Evolutionary conservation across 768 basidiomycete species (phyloP), one percentile per base, ranked within the genome.

Genomic region (Psilocybe cyanescens): DNA sequence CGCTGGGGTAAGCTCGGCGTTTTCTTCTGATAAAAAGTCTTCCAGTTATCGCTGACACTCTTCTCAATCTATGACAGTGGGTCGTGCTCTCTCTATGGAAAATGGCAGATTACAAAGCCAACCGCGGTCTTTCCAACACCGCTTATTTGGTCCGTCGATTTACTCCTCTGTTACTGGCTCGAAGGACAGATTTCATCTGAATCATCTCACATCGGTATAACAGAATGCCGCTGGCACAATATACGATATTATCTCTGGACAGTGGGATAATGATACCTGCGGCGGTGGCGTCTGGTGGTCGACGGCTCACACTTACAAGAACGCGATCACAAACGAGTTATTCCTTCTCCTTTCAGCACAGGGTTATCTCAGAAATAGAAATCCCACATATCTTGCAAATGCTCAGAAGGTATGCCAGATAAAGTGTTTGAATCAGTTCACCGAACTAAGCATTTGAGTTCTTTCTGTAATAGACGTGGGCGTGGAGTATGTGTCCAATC

Each of bases 251-350:
- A 79, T 87, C 56, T 78, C 77, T 7, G 78, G 71, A 6, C 75
- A 83, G 64, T 85, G 83, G 83, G 82, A 86, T 62, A 62, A 70
- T 24, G 24, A 24, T 50, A 73, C 75, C 11, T 85, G 83, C 61
- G 79, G 82, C 28, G 86, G 85, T 16, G 85, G 85, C 65, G 84
- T 86, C 4, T 85, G 84, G 83, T 86, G 84, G 85, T 82, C 82
- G 8, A 77, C 76, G 14, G 83, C 74, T 17, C 80, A 82, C 64
- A 80, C 76, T 0, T 86, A 86, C 74, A 86, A 86, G 73, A 86
- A 86, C 56, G 83, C 84, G 8, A 80, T 87, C 60, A 86, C 85
- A n/a, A 86, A 86, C 64, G 76, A 85, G 58, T 75, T 86, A 8
- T 86, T 84, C 72, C 72, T 86, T 14, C 70, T 81, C 35, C 75